Evolutionary conservation across 2,329 filamentous ascomycete species (phyloP), one percentile per base, ranked within the genome.

Genomic region (Seiridium unicorne): DNA sequence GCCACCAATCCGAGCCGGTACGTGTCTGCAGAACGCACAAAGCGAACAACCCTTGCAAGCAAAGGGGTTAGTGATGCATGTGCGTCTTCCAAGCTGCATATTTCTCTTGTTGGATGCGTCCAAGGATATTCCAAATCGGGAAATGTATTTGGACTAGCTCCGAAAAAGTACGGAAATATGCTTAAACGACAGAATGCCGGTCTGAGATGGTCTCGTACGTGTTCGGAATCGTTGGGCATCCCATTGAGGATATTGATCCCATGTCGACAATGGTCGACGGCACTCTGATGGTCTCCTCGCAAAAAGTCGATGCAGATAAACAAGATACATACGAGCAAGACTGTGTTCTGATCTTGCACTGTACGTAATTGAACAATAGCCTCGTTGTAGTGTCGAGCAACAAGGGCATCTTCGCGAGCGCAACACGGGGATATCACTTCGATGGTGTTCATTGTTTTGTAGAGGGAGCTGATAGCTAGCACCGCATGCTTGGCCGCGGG

Each of bases 221-320:
- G 18, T n/a, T 48, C 31, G 18, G 44, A 6, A 11, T 34, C 5
- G 42, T 51, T 10, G n/a, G n/a, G n/a, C 42, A 8, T 8, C 9
- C 31, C 3, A 44, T 54, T 4, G 47, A 63, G 6, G 66, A 71
- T 66, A 6, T 51, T 59, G 38, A 64, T 63, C 2, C 64, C 66
- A 60, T 70, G 68, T 2, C 69, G 65, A 38, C 68, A 70, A 55
- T 79, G 77, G 8, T 68, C 66, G 26, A 76, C 68, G 1, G 81
- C 79, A 8, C 77, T 76, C 4, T 69, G 67, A 48, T 79, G 77
- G 60, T 84, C 79, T 44, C 80, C 79, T 40, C 81, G 80, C 61
- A 85, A 73, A 64, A 82, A 82, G 68, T 85, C 83, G 54, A 84
- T 78, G 64, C 81, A 82, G 32, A 81, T 79, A 62, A 84, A 83